Conservation (phyloP, 805 yeast species). For the Tetrapisispora iriomotensis region DNA sequence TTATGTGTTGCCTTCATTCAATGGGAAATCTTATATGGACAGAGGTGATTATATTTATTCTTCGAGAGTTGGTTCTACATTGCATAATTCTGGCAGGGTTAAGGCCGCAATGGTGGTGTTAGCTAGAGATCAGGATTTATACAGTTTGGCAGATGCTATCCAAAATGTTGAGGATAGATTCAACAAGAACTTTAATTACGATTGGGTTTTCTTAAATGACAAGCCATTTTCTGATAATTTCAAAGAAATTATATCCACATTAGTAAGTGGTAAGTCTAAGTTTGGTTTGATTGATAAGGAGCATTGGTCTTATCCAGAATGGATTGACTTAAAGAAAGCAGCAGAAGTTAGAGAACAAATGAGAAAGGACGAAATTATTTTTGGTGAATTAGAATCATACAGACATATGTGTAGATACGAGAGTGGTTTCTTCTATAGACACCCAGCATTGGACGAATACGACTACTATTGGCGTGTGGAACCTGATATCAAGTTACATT, state of each 20-base stretch:
- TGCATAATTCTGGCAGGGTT: constrained; percentile 31
- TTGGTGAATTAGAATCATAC: constrained; percentile 57
- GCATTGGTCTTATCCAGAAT: constrained; percentile 81
- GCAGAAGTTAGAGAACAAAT: constrained; percentile 45
- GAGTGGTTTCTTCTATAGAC: constrained; percentile 82
- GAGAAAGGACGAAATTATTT: constrained; percentile 42
- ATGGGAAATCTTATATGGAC: constrained; percentile 4
- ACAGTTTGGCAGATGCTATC: constrained; percentile 52
- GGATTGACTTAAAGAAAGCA: constrained; percentile 66
- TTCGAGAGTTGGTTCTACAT: constrained; percentile 8
- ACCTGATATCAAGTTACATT: constrained; percentile 69
- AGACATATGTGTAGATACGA: constrained; percentile 91
- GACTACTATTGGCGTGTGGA: constrained; percentile 95
- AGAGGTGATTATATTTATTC: constrained; percentile 2
- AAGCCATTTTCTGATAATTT: constrained; percentile 77
- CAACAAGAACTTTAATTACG: constrained; percentile 70
- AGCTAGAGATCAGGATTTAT: constrained; percentile 67
- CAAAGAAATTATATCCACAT: constrained; percentile 50
- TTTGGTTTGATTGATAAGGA: constrained; percentile 76
- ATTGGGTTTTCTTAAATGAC: constrained; percentile 93
- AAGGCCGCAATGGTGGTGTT: constrained; percentile 76
- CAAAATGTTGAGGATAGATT: constrained; percentile 82
- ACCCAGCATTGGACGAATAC: constrained; percentile 61
- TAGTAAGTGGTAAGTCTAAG: constrained; percentile 67
- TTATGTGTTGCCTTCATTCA: neutral